Evolutionary conservation across 2,329 filamentous ascomycete species (phyloP).

Genomic region (Verticillium nubilum): DNA sequence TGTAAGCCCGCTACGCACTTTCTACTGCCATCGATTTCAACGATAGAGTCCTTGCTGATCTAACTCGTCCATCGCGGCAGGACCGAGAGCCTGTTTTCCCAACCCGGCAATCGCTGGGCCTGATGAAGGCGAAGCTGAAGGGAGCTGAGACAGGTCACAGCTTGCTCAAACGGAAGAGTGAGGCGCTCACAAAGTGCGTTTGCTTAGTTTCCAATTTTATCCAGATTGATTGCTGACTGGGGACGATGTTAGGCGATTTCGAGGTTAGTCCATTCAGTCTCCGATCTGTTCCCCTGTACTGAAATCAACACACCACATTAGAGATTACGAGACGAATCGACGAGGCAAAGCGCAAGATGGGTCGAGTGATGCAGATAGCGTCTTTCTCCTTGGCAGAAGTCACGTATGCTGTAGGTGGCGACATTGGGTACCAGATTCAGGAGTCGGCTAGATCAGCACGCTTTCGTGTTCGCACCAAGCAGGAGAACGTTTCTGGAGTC

Average conservation of each 20-base stretch:
- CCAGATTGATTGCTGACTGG: neutral
- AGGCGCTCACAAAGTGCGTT: slow-evolving; percentile 89
- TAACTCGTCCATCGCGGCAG: slow-evolving; percentile 35
- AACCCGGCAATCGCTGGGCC: slow-evolving; percentile 89
- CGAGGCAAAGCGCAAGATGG: slow-evolving; percentile 99
- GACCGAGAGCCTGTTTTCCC: slow-evolving; percentile 96
- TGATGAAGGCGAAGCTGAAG: slow-evolving; percentile 99
- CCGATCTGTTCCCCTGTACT: neutral
- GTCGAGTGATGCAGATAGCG: slow-evolving; percentile 97
- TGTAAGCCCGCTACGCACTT: slow-evolving; percentile 19
- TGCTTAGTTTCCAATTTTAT: slow-evolving; percentile 2
- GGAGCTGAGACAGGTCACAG: slow-evolving; percentile 88
- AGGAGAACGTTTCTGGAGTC: slow-evolving; percentile 98
- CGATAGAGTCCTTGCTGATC: neutral
- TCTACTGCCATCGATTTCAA: neutral
- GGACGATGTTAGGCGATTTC: slow-evolving; percentile 63
- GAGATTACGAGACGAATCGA: slow-evolving; percentile 97
- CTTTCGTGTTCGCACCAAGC: slow-evolving; percentile 89
- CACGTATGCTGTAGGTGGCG: slow-evolving; percentile 91
- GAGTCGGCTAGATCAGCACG: slow-evolving; percentile 90
- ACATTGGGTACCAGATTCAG: slow-evolving; percentile 95
- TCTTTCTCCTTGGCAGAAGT: slow-evolving; percentile 97
- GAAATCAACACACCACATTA: slow-evolving; percentile 24
- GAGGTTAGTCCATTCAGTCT: slow-evolving; percentile 52
- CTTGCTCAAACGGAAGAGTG: slow-evolving; percentile 94